Evolutionary conservation across 768 basidiomycete genomes (phyloP), one percentile per base, ranked within the genome.

Genomic region (Calvatia gigantea): DNA sequence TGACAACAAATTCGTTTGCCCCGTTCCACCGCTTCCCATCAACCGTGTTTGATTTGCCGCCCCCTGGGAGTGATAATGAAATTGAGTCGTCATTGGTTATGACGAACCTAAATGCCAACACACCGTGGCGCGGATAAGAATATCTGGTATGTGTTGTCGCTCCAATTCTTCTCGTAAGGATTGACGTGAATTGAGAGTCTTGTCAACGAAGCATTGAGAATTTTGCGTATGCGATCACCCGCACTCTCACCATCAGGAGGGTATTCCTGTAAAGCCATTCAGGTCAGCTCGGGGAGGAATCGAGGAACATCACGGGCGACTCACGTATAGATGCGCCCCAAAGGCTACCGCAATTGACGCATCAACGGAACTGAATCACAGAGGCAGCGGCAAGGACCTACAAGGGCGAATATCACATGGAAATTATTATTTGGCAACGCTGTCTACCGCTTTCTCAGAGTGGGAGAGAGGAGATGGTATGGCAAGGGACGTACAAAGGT

Each of bases 341-440:
- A 56, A 1, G 68, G 68, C 66, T 67, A 50, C 15, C 12, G 11
- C 19, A 14, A 19, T 32, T 4, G 21, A 23, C 28, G 17, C 29
- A 8, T 6, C n/a, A 25, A 32, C 54, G 42, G 19, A 25, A 23
- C 31, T 15, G 31, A 19, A n/a, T 4, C 7, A 48, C 3, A 28
- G 25, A 21, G 19, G 17, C 41, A 7, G 5, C 1, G 38, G 25
- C 4, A 5, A 21, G 3, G 19, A 62, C 69, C 35, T 31, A 70
- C 69, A 37, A 70, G 67, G 32, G 69, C 68, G 49, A 70, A 70
- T 9, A 70, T 64, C 15, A 67, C 65, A 58, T 70, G 69, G 32
- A 69, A 66, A 48, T 69, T 69, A 2, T 65, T 66, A 6, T 58
- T 46, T 31, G 55, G 61, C 15, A 65, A 49, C 11, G 58, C 56